Evolutionary conservation across 306 rosid species (phyloP).

Genomic region (Vigna nakashimae): DNA sequence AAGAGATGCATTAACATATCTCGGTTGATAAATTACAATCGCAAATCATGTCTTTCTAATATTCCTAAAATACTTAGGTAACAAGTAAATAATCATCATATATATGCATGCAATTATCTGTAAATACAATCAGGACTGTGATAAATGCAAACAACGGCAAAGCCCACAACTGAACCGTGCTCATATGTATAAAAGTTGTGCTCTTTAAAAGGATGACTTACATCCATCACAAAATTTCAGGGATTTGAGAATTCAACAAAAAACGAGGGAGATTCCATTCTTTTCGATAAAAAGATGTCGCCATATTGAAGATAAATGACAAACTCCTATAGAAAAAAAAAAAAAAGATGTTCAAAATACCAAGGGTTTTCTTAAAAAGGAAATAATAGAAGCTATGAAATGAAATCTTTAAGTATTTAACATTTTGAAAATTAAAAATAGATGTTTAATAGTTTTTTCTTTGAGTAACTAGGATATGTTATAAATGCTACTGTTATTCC

Average conservation of each 20-base stretch:
- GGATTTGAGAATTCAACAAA: too few species aligned
- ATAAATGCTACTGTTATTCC: not conserved
- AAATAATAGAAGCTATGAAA: not conserved
- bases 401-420: not conserved
- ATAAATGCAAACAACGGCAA: not conserved
- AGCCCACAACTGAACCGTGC: too few species aligned
- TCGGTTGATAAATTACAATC: not conserved
- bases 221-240: not conserved
- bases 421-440: not conserved
- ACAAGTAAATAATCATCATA: too few species aligned
- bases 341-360: not conserved
- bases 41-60: not conserved
- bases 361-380: not conserved
- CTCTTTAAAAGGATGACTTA: not conserved
- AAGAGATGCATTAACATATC: slow-evolving; percentile 23
- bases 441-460: not conserved
- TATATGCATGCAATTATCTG: not conserved
- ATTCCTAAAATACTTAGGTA: too few species aligned
- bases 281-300: not conserved
- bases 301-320: not conserved
- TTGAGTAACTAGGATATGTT: not conserved
- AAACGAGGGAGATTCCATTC: too few species aligned
- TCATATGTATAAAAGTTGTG: slow-evolving; percentile 21
- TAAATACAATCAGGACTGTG: slow-evolving; percentile 4
- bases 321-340: slow-evolving; percentile 10